Percentiles rank a stretch among this genome's conserved stretches.
Conservation (phyloP, 805 yeast species). For the Candida dendrica region DNA sequence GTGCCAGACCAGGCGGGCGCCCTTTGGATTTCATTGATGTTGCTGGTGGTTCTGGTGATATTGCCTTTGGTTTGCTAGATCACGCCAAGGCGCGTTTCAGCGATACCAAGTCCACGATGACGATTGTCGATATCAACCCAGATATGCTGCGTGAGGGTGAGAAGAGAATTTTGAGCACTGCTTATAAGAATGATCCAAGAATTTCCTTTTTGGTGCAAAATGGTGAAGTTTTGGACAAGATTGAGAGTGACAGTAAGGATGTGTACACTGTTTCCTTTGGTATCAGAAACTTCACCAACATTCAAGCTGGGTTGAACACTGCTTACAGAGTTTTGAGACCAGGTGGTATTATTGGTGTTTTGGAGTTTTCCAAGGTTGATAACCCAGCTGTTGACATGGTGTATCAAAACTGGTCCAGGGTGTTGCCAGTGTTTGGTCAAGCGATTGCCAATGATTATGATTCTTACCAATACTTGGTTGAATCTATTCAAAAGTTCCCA, state of each 20-base stretch:
- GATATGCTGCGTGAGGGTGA: constrained; percentile 95
- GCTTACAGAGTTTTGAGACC: constrained; percentile 95
- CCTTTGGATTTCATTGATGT: constrained; percentile 90
- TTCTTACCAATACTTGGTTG: constrained; percentile 93
- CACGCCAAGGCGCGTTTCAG: constrained; percentile 78
- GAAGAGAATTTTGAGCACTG: constrained; percentile 57
- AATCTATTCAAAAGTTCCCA: constrained; percentile 88
- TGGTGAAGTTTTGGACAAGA: constrained; percentile 81
- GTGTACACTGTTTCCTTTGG: constrained; percentile 96
- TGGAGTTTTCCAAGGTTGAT: constrained; percentile 89
- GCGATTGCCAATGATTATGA: constrained; percentile 92
- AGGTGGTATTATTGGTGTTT: constrained; percentile 95
- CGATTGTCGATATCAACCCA: constrained; percentile 88
- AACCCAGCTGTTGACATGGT: constrained; percentile 66
- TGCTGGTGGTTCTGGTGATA: constrained; percentile 98
- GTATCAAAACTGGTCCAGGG: constrained; percentile 83
- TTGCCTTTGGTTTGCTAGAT: constrained; percentile 89
- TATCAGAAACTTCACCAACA: constrained; percentile 90
- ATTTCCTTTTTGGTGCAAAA: constrained; percentile 82
- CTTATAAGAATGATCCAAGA: constrained; percentile 45
- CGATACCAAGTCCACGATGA: constrained; percentile 74
- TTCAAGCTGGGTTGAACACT: constrained; percentile 89
- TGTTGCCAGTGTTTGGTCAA: constrained; percentile 92
- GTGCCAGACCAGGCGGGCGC: constrained; percentile 78
- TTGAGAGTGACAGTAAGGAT: constrained; percentile 84